Conservation (phyloP, 2,329 filamentous ascomycete species). For the Tolypocladium capitatum region DNA sequence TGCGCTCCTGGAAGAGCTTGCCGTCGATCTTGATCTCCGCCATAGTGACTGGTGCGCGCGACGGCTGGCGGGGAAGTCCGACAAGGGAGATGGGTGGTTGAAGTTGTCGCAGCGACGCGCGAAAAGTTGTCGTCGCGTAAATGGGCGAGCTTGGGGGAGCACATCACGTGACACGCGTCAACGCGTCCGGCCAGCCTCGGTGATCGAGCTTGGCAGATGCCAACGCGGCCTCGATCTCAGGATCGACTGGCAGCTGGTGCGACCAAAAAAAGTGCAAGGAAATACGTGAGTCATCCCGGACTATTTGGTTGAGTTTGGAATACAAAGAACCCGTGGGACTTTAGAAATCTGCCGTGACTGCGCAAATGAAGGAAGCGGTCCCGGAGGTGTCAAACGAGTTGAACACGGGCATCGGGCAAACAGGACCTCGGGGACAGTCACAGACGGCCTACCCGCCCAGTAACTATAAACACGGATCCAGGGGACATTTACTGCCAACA, state of each 20-base stretch:
- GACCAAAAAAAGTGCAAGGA: background rate
- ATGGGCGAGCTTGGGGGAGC: conserved; percentile 17
- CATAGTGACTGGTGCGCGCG: conserved; percentile 34
- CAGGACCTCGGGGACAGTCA: no score
- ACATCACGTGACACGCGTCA: conserved; percentile 20
- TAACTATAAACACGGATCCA: no score
- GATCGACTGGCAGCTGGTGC: background rate
- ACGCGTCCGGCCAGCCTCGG: conserved; percentile 9
- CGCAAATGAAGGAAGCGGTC: no score
- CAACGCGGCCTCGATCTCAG: background rate
- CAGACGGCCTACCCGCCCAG: no score
- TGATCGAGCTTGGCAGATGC: background rate
- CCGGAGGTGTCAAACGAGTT: no score
- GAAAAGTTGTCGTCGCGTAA: conserved; percentile 28
- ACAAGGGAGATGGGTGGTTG: conserved; percentile 6
- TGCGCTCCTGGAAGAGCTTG: conserved; percentile 83
- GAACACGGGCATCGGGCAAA: no score
- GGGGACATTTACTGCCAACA: no score
- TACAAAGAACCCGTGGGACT: background rate
- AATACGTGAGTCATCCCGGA: no score
- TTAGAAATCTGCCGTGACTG: background rate
- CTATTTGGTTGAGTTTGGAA: no score
- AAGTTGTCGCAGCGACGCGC: conserved; percentile 21
- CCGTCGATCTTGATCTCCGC: conserved; percentile 91
- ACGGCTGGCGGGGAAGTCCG: conserved; percentile 11